Evolutionary conservation across 2,329 filamentous ascomycete species (phyloP).

Genomic region (Xylariaceae sp.): DNA sequence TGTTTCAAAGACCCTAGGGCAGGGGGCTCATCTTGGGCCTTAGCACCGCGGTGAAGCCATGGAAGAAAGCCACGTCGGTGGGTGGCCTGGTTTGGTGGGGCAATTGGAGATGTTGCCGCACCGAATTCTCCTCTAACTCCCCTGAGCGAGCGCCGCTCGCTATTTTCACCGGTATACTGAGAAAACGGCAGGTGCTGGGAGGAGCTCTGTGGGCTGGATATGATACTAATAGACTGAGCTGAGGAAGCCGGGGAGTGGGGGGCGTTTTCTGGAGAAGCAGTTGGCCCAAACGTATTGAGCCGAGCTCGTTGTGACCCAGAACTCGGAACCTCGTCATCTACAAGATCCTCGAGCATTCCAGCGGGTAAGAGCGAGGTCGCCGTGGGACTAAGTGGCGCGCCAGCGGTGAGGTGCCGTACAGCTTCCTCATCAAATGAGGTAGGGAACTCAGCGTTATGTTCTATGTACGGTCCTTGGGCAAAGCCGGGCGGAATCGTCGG

Average conservation of each 20-base stretch:
- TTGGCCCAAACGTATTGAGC: constrained; percentile 42
- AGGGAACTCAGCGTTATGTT: constrained; percentile 46
- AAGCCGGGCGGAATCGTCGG: constrained; percentile 51
- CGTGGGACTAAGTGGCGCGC: constrained; percentile 75
- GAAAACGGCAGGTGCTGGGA: constrained; percentile 61
- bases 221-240: constrained; percentile 55
- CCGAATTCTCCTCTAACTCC: constrained; percentile 36
- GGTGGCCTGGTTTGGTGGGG: constrained; percentile 40
- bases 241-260: constrained; percentile 66
- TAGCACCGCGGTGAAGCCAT: constrained; percentile 64
- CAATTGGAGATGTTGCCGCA: constrained; percentile 46
- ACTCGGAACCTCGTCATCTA: constrained; percentile 62
- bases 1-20: constrained; percentile 69
- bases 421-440: constrained; percentile 62
- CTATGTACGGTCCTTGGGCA: constrained; percentile 56
- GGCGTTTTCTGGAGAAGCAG: constrained; percentile 45
- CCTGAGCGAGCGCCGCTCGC: constrained; percentile 48
- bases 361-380: constrained; percentile 75
- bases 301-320: constrained; percentile 38
- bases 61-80: constrained; percentile 57
- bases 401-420: constrained; percentile 60
- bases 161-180: constrained; percentile 48
- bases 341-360: constrained; percentile 61
- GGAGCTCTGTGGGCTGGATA: constrained; percentile 66
- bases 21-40: constrained; percentile 62